Base-by-base conservation (phyloP, 805 yeast species). In the Jamesozyma hellenica region DNA sequence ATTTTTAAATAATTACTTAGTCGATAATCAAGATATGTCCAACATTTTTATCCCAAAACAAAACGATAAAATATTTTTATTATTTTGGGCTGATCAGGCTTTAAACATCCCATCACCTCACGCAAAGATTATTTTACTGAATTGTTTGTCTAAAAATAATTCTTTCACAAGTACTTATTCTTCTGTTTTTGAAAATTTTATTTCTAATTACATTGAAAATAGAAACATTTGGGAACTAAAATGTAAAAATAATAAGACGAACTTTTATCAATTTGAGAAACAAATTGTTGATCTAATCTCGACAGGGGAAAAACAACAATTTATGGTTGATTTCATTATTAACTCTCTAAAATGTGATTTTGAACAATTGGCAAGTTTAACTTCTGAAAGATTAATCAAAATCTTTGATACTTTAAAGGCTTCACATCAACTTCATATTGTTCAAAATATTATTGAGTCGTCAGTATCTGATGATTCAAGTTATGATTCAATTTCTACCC, bases 31-130 rank as follows among this genome's bases (percentile, higher is more conserved):
- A 19, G 76, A 73, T 50, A 57, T 75, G 43, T 55, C 67, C 40
- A 43, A 61, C 45, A 58, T 70, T 23, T 51, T 72, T 4, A 64
- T 67, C 32, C 66, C 64, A 19, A 78, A 79, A 53, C 74, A 71
- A 49, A 76, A 72, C 32, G 80, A 79, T 13, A 71, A 73, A 41
- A 62, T 80, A 5, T 66, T 72, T 34, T 58, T 79, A 39, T 72
- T 87, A 0, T 82, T 79, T 47, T 67, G 85, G 51, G 74, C 81
- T 15, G 76, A 80, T 41, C 92, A 86, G 58, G 82, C 84, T 52
- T 56, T 65, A 29, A 48, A 63, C 8, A 63, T 70, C 18, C 60
- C 74, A 8, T 46, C 77, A 18, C 79, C 82, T 17, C 68, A 61
- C 16, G 66, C 84, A 17, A 82, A 86, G 52, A 58, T 65, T 32